Evolutionary conservation across 768 basidiomycete species (phyloP), one percentile per base, ranked within the genome.

Genomic region (Suillus spraguei): DNA sequence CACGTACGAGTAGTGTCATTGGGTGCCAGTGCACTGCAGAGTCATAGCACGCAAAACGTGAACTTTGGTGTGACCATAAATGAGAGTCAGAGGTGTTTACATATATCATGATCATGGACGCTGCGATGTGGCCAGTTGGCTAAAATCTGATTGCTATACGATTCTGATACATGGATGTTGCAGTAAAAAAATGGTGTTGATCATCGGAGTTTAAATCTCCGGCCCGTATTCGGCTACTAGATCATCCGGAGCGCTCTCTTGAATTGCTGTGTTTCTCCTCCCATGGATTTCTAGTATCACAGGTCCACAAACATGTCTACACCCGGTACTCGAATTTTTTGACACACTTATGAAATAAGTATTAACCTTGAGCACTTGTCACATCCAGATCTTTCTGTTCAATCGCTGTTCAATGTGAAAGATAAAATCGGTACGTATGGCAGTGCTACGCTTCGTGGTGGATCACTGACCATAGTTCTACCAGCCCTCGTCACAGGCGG

Each of bases 401-500:
- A 80, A 32, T 81, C 83, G 4, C 73, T 92, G 53, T 91, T 88
- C 81, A 80, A 82, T 70, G 86, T 92, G 64, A 81, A 81, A 73
- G 88, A 85, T 66, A 91, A 90, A 76, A 85, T 87, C 66, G 88
- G 88, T 89, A 64, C 36, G 80, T 70, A 39, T 63, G 50, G 39
- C 55, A 35, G 38, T 28, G 28, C 46, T 10, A 41, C 16, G 22
- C 11, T 9, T 33, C 50, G 13, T 52, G 28, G 28, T 36, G 36
- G 61, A n/a, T 62, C 36, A 33, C 52, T 60, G 22, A 54, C 22
- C 53, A 24, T 17, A 9, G 22, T 41, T n/a, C 22, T n/a, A 28
- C 17, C 52, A 90, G 91, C 89, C 58, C 85, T 94, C 53, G 85
- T 94, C 22, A 94, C 92, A 1, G 94, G 94, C 3, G 94, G 94